Base-by-base conservation (phyloP, 441 rosid genomes). In the Melastoma candidum region DNA sequence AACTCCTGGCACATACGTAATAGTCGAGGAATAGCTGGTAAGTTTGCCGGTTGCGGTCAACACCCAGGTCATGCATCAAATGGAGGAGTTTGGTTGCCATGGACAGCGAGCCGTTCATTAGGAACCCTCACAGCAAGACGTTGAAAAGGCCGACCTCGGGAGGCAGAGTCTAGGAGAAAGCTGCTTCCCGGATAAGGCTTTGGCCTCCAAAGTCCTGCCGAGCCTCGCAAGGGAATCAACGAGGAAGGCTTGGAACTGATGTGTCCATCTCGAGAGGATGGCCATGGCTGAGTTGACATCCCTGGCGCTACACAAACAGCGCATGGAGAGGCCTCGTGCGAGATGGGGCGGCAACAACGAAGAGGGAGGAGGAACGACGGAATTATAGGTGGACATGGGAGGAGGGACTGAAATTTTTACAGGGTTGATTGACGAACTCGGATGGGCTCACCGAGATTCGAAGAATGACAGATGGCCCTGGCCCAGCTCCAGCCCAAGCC, bases 181-280 rank as follows among this genome's bases (percentile, higher is more conserved):
- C 70, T 75, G 68, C 69, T 84, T 83, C 10, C 72, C 84, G 51
- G 79, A 76, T 52, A 84, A 51, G 49, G 79, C 75, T 41, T 81
- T 87, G 5, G 83, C 85, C 68, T 84, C 92, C 47, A 74, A 69
- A 14, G 76, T 77, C 68, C 92, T 74, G 10, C 87, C 79, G 50
- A 63, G 66, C 58, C 61, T 45, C 10, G 72, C 71, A 22, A 79
- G 66, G 22, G 78, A 48, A 56, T 79, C 80, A 52, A 81, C 72
- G 63, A 84, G 57, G 45, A 47, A 57, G 52, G 85, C 43, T 46
- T 71, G 14, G 59, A 59, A 11, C 82, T 83, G 26, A 64, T 46
- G 87, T 76, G 59, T 81, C 81, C 75, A 81, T 67, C 44, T 67
- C 70, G 79, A 79, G 26, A 81, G 64, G 7, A 75, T 69, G 39